Evolutionary conservation across 495 filamentous ascomycete species (phyloP).

Genomic region (Aspergillus sclerotiicarbonarius): DNA sequence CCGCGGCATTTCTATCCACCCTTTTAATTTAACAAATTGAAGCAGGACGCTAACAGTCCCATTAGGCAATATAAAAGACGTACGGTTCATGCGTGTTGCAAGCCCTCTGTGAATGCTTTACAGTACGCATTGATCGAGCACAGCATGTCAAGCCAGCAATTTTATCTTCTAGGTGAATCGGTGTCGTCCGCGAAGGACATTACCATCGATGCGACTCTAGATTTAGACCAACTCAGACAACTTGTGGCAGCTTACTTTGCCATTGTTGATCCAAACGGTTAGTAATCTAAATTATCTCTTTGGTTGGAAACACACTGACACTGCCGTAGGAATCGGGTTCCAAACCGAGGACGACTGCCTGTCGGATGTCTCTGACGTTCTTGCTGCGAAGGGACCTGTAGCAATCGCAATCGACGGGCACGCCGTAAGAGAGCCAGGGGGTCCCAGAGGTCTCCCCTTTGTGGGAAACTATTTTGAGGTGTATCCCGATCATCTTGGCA

Average conservation of each 20-base stretch:
- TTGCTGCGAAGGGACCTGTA: slow-evolving; percentile 28
- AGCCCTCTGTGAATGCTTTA: neutral
- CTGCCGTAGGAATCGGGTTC: slow-evolving; percentile 38
- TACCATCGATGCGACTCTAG: slow-evolving; percentile 32
- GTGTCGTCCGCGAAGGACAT: slow-evolving; percentile 35
- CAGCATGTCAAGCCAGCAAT: slow-evolving; percentile 37
- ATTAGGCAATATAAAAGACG: neutral
- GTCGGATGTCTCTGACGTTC: slow-evolving; percentile 26
- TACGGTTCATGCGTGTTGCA: neutral
- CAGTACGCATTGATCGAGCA: neutral
- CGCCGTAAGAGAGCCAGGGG: slow-evolving; percentile 39
- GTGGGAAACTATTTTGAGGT: slow-evolving; percentile 55
- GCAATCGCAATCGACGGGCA: slow-evolving; percentile 45
- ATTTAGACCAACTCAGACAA: slow-evolving; percentile 34
- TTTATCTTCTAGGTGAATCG: slow-evolving; percentile 45
- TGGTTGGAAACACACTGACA: slow-evolving; percentile 5
- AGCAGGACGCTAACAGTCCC: too few relatives aligned
- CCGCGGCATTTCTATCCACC: slow-evolving; percentile 1
- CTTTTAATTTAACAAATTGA: neutral
- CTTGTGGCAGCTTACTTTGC: slow-evolving; percentile 42
- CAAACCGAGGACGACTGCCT: slow-evolving; percentile 27
- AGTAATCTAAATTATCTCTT: neutral
- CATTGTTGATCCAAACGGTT: slow-evolving; percentile 35
- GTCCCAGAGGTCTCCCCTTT: slow-evolving; percentile 46
- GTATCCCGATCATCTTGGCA: slow-evolving; percentile 58